A percentile compares a stretch with the other conserved stretches of the same genome.
These are phyloP conservation scores for Cinnamomum chago DNA, from an alignment of 164 flowering plant genomes.

Conservation along the genomic window DNA sequence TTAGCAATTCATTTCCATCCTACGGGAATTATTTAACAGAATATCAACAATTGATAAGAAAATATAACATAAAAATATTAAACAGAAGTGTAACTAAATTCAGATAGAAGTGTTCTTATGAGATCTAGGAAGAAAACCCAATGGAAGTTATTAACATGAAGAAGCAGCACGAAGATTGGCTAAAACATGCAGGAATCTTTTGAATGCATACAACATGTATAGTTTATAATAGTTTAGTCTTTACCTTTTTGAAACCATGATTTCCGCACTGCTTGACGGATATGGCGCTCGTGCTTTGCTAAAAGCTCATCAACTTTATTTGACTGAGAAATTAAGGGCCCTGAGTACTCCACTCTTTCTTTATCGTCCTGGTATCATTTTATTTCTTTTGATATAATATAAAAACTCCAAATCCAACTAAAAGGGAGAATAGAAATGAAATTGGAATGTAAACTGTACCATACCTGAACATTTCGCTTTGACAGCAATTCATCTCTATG, in stretches of 20 bases:
- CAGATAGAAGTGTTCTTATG: neutral
- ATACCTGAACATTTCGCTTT: slow-evolving; percentile 53
- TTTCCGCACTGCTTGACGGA: slow-evolving; percentile 75
- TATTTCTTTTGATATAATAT: neutral
- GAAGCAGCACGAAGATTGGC: neutral
- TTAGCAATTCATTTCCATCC: neutral
- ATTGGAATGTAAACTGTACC: neutral
- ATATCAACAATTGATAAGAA: no score
- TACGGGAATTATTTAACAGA: neutral
- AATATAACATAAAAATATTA: no score
- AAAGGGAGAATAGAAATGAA: neutral
- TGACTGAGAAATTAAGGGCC: slow-evolving; percentile 81
- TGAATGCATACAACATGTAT: no score
- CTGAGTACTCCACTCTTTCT: slow-evolving; percentile 87
- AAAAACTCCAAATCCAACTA: neutral
- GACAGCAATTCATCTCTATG: slow-evolving; percentile 49
- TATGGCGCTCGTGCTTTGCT: slow-evolving; percentile 79
- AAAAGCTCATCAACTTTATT: slow-evolving; percentile 76
- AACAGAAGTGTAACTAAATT: neutral
- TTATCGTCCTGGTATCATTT: slow-evolving; percentile 39
- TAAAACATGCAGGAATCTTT: neutral
- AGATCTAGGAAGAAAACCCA: neutral
- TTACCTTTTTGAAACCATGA: slow-evolving; percentile 96
- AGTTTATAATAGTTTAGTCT: neutral
- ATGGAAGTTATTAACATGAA: neutral